Base-by-base conservation (phyloP, 305 asterid genomes). In the Fraxinus floribunda region DNA sequence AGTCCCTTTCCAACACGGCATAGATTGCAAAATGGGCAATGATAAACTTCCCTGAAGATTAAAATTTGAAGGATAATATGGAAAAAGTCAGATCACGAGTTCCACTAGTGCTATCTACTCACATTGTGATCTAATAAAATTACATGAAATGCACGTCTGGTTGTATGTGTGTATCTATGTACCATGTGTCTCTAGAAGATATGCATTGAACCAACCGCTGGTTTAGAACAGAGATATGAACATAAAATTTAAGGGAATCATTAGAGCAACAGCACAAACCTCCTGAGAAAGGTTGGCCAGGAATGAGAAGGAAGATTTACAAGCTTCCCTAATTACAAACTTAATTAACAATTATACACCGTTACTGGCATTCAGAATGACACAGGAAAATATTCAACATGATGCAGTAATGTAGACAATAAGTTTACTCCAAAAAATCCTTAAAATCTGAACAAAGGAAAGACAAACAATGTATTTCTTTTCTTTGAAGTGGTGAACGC, bases 1-100 rank as follows among this genome's bases (percentile, higher is more conserved):
- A 96, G 98, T 57, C 99, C 99, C 81, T 86, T 91, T 39, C 99
- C 99, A 75, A 95, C 89, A 80, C 99, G 98, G 87, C 99, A 96
- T 86, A 96, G 86, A 86, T 96, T 96, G 94, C 99, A 96, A 89
- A 87, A 96, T 20, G 99, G 99, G 82, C 99, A 96, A 77, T 96
- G 99, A 86, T 96, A 96, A 34, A 96, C 94, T 74, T 92, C 92
- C 91, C 99, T 96, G 94, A 79, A 81, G 72, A 79, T 39, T 30
- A 64, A 13, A 77, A 36, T 13, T 0, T 7, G 38, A 75, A 74
- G 20, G 30, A 68, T 76, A 16, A 80, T 6, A 73, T 73, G 83
- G 79, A 60, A 77, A 77, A 24, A 9, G 35, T 64, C 80, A 79
- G 7, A 74, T 41, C 46, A 73, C 38, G 46, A 46, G 11, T 35